Percentiles rank a stretch among this genome's conserved stretches.
These are phyloP conservation scores for Cercospora berteroae DNA, from an alignment of 2,329 filamentous ascomycete genomes.

Conservation along the genomic window DNA sequence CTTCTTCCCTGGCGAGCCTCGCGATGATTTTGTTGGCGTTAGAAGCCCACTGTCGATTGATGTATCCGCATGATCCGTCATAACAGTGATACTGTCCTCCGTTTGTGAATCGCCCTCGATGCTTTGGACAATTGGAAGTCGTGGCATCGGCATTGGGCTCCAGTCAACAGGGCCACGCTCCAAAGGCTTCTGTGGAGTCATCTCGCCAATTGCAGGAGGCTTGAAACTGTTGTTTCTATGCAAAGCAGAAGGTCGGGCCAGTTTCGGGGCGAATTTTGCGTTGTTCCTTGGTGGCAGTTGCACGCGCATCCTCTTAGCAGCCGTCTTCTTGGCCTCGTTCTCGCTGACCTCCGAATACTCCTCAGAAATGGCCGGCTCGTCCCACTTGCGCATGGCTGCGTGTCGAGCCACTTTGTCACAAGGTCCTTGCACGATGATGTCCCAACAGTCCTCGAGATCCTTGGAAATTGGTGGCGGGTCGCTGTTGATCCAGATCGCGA, in stretches of 20 bases:
- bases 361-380: slow-evolving; percentile 45
- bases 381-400: slow-evolving; percentile 61
- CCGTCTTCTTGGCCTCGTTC: slow-evolving; percentile 43
- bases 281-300: slow-evolving; percentile 18
- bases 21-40: slow-evolving; percentile 37
- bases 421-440: slow-evolving; percentile 80
- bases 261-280: slow-evolving; percentile 19
- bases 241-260: slow-evolving; percentile 22
- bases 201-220: slow-evolving; percentile 26
- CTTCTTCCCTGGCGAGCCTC: slow-evolving; percentile 29
- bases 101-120: slow-evolving; percentile 28
- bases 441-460: slow-evolving; percentile 91
- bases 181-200: slow-evolving; percentile 23
- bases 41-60: slow-evolving; percentile 25
- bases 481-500: slow-evolving; percentile 93
- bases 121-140: slow-evolving; percentile 26
- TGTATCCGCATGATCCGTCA: slow-evolving; percentile 1
- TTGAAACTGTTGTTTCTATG: slow-evolving; percentile 37
- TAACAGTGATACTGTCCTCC: slow-evolving; percentile 29
- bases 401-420: slow-evolving; percentile 83
- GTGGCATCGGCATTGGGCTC: slow-evolving; percentile 23
- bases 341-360: slow-evolving; percentile 48
- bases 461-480: slow-evolving; percentile 77
- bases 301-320: slow-evolving; percentile 34
- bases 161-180: slow-evolving; percentile 21